Base-by-base conservation (phyloP, 1,284 basidiomycete genomes). In the Rhodotorula sp. region DNA sequence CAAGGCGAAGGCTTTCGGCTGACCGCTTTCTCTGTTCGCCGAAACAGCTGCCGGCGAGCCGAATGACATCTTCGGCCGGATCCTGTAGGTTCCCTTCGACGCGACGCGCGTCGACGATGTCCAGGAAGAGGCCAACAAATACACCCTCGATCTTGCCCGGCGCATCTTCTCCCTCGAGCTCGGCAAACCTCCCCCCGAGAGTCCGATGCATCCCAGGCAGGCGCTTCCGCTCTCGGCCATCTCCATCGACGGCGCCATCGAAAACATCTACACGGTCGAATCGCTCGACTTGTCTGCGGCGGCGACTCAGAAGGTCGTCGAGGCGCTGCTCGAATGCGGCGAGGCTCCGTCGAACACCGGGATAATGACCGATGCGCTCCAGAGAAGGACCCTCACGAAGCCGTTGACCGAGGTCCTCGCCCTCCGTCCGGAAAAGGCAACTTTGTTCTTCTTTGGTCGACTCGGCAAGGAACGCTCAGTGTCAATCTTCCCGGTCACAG, bases 51-150 rank as follows among this genome's bases (percentile, higher is more conserved):
- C 63, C 18, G 76, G 87, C 26, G 91, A 92, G 73, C 84, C 88
- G 48, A 89, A 93, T 76, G 84, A 87, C 29, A 84, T 89, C 8
- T 93, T 95, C 77, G 82, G 88, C 18, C 83, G 82, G 72, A 85
- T 87, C 61, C 80, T 95, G 62, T 87, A 91, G 80, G 91, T 90
- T 22, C 80, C 95, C 37, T 92, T 91, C 77, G 90, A 93, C 73
- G 88, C 91, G 0, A 83, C 90, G 5, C 86, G 91, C 73, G 80
- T 90, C 44, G 83, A 87, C 2, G 91, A 93, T 68, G 82, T 91
- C 53, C 84, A 86, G 71, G 84, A 85, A 45, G 85, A 87, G 70
- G 91, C 91, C 2, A 87, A 88, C 73, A 81, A 84, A 48, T 91
- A 87, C 78, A 80, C 93, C 45, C 83, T 85, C 51, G 87, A 87